Evolutionary conservation across 1,284 basidiomycete genomes (phyloP).

Genomic region (Mycena citricolor): DNA sequence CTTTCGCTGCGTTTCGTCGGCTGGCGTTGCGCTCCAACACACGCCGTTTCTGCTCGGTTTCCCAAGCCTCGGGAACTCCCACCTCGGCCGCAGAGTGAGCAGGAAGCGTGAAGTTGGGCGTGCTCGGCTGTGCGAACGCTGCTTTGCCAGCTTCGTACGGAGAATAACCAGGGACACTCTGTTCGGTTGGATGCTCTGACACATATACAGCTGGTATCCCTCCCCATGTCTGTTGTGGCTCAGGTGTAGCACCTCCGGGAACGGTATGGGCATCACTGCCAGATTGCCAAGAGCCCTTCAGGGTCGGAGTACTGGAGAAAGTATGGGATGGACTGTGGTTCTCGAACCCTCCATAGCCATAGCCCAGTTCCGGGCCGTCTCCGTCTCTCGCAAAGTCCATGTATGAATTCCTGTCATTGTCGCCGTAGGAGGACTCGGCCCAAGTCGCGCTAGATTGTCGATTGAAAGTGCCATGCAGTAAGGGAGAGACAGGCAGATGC

Average conservation of each 20-base stretch:
- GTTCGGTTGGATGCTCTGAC: conserved; percentile 15
- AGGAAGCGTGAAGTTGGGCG: conserved; percentile 22
- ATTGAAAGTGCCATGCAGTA: conserved; percentile 24
- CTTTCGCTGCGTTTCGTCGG: conserved; percentile 12
- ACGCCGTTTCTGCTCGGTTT: conserved; percentile 22
- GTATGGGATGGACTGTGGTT: conserved; percentile 1
- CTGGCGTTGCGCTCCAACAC: conserved; percentile 23
- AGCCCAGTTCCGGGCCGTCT: conserved; percentile 3
- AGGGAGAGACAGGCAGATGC: conserved; percentile 21
- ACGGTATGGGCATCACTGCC: conserved; percentile 9
- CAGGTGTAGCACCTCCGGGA: conserved; percentile 2
- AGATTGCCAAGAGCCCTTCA: conserved; percentile 24
- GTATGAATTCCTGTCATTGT: conserved; percentile 19
- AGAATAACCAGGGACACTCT: conserved; percentile 14
- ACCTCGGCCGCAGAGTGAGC: conserved; percentile 19
- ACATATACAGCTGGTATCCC: conserved; percentile 19
- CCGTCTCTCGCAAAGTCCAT: conserved; percentile 15
- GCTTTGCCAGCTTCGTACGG: conserved; percentile 16
- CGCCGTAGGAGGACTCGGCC: conserved; percentile 1
- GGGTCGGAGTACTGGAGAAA: conserved; percentile 11
- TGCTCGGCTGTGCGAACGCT: conserved; percentile 18
- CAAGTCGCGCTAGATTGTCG: conserved; percentile 21
- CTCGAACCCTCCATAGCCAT: conserved; percentile 16
- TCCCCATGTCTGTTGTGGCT: conserved; percentile 5
- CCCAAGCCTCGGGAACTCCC: conserved; percentile 20